Conservation (phyloP, 1,139 yeast species). For the Pneumocystis wakefieldiae region DNA sequence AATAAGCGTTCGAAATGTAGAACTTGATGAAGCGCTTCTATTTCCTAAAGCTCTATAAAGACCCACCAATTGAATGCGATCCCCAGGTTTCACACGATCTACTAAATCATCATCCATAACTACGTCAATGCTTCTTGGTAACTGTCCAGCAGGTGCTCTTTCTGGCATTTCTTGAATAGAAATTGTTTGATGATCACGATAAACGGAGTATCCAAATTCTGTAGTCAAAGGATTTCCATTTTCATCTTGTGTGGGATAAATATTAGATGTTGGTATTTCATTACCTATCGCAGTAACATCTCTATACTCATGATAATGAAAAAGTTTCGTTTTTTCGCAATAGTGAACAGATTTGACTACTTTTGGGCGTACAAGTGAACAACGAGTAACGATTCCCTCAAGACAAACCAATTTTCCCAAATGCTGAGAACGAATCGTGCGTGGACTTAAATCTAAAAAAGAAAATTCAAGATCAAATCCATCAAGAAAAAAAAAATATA, state of each 20-base stretch:
- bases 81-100: slow-evolving; percentile 89
- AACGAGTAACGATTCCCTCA: slow-evolving; percentile 91
- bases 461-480: background rate
- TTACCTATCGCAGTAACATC: slow-evolving; percentile 56
- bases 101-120: slow-evolving; percentile 88
- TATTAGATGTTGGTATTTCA: slow-evolving; percentile 37
- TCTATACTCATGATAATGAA: slow-evolving; percentile 80
- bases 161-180: slow-evolving; percentile 98
- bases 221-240: slow-evolving; percentile 79
- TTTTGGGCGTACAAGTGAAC: slow-evolving; percentile 86
- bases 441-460: slow-evolving; percentile 44
- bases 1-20: slow-evolving; percentile 60
- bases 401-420: slow-evolving; percentile 72
- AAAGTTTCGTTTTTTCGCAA: slow-evolving; percentile 68
- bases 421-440: slow-evolving; percentile 64
- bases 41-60: slow-evolving; percentile 87
- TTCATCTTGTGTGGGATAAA: slow-evolving; percentile 85
- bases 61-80: slow-evolving; percentile 86
- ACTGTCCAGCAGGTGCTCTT: slow-evolving; percentile 93
- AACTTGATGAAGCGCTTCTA: slow-evolving; percentile 37
- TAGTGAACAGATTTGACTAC: slow-evolving; percentile 85
- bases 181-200: slow-evolving; percentile 84
- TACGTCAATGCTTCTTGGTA: slow-evolving; percentile 85
- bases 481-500: background rate
- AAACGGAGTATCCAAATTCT: slow-evolving; percentile 87